A percentile compares a stretch with the other conserved stretches of the same genome.
Conservation (phyloP, 306 rosid species). For the Malus sieversii region DNA sequence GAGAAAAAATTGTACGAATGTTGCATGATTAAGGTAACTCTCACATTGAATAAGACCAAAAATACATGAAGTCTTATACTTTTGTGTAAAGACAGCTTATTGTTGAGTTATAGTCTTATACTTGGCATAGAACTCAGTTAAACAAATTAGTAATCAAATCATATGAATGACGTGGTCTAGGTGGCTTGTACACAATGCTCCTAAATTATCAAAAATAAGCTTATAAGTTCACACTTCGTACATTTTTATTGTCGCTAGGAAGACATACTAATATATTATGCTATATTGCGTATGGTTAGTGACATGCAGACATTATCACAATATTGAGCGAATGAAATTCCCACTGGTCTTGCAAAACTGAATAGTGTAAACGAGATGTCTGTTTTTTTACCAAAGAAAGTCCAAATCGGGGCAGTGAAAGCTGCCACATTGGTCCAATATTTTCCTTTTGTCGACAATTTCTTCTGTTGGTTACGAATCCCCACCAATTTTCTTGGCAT, state of each 20-base stretch:
- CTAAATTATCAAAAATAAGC: not conserved
- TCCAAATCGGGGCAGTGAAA: not conserved
- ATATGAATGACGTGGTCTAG: no score
- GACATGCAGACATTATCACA: not conserved
- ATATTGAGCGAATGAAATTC: not conserved
- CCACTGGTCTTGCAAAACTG: not conserved
- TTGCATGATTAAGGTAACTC: no score
- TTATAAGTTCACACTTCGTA: not conserved
- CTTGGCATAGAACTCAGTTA: no score
- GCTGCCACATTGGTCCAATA: not conserved
- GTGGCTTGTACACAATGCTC: not conserved
- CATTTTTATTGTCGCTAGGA: not conserved
- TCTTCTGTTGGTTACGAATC: not conserved
- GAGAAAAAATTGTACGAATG: no score
- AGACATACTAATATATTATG: not conserved
- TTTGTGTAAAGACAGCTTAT: no score
- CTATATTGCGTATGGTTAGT: not conserved
- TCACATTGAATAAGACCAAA: no score
- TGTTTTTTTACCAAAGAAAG: not conserved
- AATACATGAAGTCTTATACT: no score
- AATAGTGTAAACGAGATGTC: not conserved
- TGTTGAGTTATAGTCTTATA: no score
- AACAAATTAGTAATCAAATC: no score
- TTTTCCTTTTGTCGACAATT: not conserved
- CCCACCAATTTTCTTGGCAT: not conserved